Evolutionary conservation across 202 grass and related monocot species (phyloP), one percentile per base, ranked within the genome.

Genomic region (Schoenoplectus tabernaemontani): DNA sequence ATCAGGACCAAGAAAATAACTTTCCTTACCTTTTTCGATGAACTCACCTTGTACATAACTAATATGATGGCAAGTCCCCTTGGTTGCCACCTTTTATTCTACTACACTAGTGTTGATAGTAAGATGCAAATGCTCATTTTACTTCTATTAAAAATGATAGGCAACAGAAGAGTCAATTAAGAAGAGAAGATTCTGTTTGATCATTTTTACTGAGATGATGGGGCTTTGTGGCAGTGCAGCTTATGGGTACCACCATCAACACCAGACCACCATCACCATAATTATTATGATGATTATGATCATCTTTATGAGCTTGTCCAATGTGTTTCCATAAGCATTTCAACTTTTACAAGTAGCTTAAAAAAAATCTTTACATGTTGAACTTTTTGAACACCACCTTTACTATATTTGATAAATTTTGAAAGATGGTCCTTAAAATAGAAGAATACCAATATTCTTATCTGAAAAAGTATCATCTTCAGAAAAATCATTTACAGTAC

Each of bases 11-110:
- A 87, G 65, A 91, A 89, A 75, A 51, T 64, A 86, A 78, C 85
- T 84, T 97, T 97, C 68, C 70, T 93, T 78, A 85, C 91, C 3
- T 97, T 93, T 53, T 97, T 97, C 72, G 87, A 97, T 82, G 89
- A 97, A 70, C 84, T 97, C 9, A 91, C 93, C 1, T 16, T 88
- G n/a, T 91, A 93, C 82, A 88, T 97, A 71, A 90, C 85, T 85
- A 84, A 85, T 41, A 90, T 93, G 91, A 87, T 97, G 89, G 93
- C 91, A 88, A 72, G 91, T 90, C 33, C 44, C 44, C 1, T 30
- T 30, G 13, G 23, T 12, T 46, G 17, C 20, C 23, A 50, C 64
- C 37, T 73, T 47, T 17, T 71, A 9, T 28, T 22, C 64, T 73
- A 33, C 11, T 73, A 48, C 11, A 73, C 3, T 73, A 46, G 39